A percentile compares a stretch with the other conserved stretches of the same genome.
phyloP scores from a whole-genome alignment of 2,329 filamentous ascomycete species.

The Fusarium sp. region DNA sequence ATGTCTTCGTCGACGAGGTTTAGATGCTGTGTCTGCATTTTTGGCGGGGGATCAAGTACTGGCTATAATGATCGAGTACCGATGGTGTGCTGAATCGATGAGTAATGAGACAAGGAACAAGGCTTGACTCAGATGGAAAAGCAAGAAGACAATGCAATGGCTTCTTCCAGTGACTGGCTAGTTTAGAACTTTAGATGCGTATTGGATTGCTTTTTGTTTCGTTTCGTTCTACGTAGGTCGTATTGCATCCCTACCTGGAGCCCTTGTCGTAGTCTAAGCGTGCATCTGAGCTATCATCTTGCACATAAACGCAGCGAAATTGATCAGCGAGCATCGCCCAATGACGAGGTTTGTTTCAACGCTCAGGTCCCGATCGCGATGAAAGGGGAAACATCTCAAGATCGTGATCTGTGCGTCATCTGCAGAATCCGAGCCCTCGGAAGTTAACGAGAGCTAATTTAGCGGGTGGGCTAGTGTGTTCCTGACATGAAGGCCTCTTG shows the following conservation, averaged over 20 bases:
- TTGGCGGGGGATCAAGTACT: not conserved
- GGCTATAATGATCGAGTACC: not conserved
- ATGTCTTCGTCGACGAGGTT: slow-evolving; percentile 30
- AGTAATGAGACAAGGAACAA: not conserved
- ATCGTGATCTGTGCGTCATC: not conserved
- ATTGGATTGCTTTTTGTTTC: slow-evolving; percentile 12
- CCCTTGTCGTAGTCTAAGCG: not conserved
- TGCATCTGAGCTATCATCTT: not conserved
- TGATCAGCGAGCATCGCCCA: not conserved
- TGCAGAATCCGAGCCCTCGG: not conserved
- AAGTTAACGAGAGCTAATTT: not conserved
- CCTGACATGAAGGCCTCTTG: slow-evolving; percentile 2
- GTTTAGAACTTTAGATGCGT: too few species aligned
- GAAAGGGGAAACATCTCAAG: not conserved
- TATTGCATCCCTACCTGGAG: not conserved
- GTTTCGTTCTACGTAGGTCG: not conserved
- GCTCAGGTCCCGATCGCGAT: slow-evolving; percentile 2
- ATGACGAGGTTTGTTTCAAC: not conserved
- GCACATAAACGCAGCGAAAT: not conserved
- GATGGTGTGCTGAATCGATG: not conserved
- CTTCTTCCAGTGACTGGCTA: not conserved
- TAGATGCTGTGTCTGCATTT: slow-evolving; percentile 24
- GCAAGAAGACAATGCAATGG: not conserved
- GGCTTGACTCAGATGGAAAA: not conserved
- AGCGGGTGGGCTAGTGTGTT: slow-evolving; percentile 6